A percentile compares a stretch with the other conserved stretches of the same genome.
Conservation (phyloP, 345 rosid genomes). For the Aquilaria yunnanensis region DNA sequence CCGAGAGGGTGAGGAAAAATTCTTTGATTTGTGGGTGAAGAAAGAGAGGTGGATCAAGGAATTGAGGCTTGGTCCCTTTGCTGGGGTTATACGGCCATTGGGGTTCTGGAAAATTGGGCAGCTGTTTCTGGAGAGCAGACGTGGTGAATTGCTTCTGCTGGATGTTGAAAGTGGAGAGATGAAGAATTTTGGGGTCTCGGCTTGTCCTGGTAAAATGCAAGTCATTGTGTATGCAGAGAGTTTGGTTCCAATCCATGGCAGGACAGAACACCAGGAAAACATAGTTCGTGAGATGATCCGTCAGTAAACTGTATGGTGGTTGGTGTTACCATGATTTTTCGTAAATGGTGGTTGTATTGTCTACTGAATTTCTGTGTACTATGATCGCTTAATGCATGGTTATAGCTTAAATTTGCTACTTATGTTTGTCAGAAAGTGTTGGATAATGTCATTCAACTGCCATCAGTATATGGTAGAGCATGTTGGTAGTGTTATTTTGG, state of each 20-base stretch:
- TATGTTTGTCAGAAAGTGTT: no score
- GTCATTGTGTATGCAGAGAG: slow-evolving; percentile 8
- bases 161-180: not conserved
- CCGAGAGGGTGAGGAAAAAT: not conserved
- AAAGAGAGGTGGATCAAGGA: slow-evolving; percentile 4
- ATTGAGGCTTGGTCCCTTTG: slow-evolving; percentile 1
- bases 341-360: no score
- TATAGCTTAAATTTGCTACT: no score
- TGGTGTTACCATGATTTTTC: no score
- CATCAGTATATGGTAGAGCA: no score
- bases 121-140: not conserved
- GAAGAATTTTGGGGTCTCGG: slow-evolving; percentile 4
- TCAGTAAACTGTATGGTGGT: not conserved
- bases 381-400: no score
- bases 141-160: not conserved
- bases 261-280: not conserved
- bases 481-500: no score
- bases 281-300: not conserved
- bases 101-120: slow-evolving; percentile 6
- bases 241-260: not conserved
- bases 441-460: no score
- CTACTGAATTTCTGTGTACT: no score
- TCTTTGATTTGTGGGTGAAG: slow-evolving; percentile 9
- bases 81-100: slow-evolving; percentile 3
- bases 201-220: not conserved